Conservation (phyloP, 306 rosid species). For the Prunus persica region Prunus_persica_NCBIv2 NC_034015.1:15916501-15917000, state of each 20-base stretch:
- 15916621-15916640: not conserved
- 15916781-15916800: not conserved
- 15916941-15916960: not conserved
- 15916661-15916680: not conserved
- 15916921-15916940: not conserved
- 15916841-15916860: not conserved
- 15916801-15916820: not conserved
- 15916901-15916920: not conserved
- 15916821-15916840: not conserved
- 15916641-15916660: not conserved
- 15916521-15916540: not conserved
- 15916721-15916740: not conserved
- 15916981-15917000: not conserved
- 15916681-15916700: not conserved
- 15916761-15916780: not conserved
- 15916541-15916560: not conserved
- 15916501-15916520: not conserved
- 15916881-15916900: not conserved
- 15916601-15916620: not conserved
- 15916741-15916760: not conserved
- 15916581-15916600: not conserved
- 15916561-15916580: not conserved
- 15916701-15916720: not conserved
- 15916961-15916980: not conserved
- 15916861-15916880: not conserved